Percentiles rank a stretch among this genome's conserved stretches.
Evolutionary conservation across 2,329 filamentous ascomycete species (phyloP).

Genomic region (Rutstroemia sp.): DNA sequence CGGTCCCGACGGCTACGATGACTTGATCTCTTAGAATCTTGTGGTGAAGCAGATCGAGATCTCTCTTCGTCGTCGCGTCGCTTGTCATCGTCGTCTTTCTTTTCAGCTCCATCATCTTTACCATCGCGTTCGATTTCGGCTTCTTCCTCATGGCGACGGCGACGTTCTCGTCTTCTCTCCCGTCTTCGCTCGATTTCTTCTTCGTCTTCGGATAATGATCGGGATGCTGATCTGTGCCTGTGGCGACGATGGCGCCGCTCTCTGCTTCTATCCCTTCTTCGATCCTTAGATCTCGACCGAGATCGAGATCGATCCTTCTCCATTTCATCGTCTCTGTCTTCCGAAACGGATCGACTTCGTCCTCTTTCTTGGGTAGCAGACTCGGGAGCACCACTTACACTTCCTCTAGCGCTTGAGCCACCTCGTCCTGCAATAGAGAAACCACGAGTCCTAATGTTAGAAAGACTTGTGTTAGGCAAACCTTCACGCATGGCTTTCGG

Average conservation of each 20-base stretch:
- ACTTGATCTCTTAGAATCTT: constrained; percentile 47
- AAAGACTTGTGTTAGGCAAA: constrained; percentile 71
- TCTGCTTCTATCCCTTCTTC: constrained; percentile 22
- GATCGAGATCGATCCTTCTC: constrained; percentile 29
- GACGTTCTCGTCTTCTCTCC: constrained; percentile 26
- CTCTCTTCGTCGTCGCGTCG: constrained; percentile 41
- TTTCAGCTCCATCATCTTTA: constrained; percentile 15
- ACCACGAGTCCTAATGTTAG: constrained; percentile 44
- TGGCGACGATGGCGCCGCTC: constrained; percentile 25
- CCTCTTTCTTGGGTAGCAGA: constrained; percentile 18
- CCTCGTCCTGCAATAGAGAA: constrained; percentile 32
- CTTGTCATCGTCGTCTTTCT: constrained; percentile 15
- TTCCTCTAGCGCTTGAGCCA: constrained; percentile 20
- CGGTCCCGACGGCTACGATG: constrained; percentile 56
- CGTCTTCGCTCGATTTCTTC: constrained; percentile 27
- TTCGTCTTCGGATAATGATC: constrained; percentile 24
- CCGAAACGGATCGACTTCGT: constrained; percentile 22
- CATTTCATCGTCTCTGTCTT: constrained; percentile 21
- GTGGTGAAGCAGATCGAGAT: constrained; percentile 58
- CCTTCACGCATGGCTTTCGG: constrained; percentile 93
- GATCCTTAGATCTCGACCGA: constrained; percentile 25
- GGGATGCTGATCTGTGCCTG: constrained; percentile 26
- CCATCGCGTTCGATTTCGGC: constrained; percentile 12
- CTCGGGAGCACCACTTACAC: constrained; percentile 23
- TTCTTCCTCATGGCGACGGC: constrained; percentile 23